Evolutionary conservation across 805 yeast species (phyloP), one percentile per base, ranked within the genome.

Genomic region (Candida montana): DNA sequence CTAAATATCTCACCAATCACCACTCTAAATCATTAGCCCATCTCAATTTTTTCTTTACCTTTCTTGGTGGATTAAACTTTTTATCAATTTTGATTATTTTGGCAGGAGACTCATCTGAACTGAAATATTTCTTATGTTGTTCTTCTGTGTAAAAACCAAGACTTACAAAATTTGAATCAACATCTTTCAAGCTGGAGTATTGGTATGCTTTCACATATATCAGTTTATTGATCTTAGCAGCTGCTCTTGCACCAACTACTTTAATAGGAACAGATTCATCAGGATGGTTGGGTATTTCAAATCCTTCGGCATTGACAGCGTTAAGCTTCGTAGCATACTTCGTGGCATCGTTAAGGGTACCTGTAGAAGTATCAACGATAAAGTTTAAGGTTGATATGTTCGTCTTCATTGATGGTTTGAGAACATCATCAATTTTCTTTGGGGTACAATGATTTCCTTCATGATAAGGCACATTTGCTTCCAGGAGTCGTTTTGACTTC

Each of bases 281-380:
- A 2, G 65, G 63, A 41, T 68, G 71, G 42, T 72, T 79, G 0
- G 86, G 88, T 15, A 80, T 57, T 11, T 81, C 79, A 36, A 81
- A 73, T 8, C 82, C 84, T 46, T 72, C 75, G 44, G 82, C 69
- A 51, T 78, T 79, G 29, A 74, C 68, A 0, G 85, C 71, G 54
- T 81, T 81, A 42, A 81, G 65, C 55, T 80, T 85, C 1, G 87
- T 81, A 2, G 84, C 88, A 58, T 75, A 80, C 49, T 71, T 74
- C 3, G 86, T 80, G 9, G 86, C 85, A 52, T 81, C 86, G 48
- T 70, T 72, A 13, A 77, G 52, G 42, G 64, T 65, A 0, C 85
- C 84, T 30, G 80, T 77, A 53, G 78, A 73, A 6, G 84, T 71
- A 48, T 79, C 81, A 24, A 81, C 84, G 34, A 79, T 61, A 50